These are phyloP conservation scores for Aquilaria sinensis DNA, from an alignment of 345 rosid species.

Conservation along the genomic window DNA sequence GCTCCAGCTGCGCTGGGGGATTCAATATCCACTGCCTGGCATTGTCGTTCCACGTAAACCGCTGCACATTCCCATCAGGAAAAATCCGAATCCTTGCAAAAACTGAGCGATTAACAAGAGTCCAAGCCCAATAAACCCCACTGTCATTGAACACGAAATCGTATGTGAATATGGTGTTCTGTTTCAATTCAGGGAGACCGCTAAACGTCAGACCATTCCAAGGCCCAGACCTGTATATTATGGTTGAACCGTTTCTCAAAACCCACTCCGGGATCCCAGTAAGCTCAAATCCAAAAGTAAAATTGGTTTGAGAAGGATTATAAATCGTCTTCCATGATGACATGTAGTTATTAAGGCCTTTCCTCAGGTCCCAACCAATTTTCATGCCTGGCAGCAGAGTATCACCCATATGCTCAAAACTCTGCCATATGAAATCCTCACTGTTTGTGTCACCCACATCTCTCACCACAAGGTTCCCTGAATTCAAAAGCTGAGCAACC, in stretches of 20 bases:
- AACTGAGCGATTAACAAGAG: constrained; percentile 10
- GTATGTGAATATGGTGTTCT: constrained; percentile 16
- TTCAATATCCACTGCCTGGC: constrained; percentile 14
- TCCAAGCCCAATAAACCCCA: constrained; percentile 29
- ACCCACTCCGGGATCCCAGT: constrained; percentile 12
- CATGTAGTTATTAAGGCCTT: constrained; percentile 13
- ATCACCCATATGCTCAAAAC: constrained; percentile 42
- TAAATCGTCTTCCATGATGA: constrained; percentile 34
- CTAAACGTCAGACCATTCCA: constrained; percentile 44
- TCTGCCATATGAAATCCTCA: constrained; percentile 32
- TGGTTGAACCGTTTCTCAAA: constrained; percentile 26
- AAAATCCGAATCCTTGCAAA: constrained; percentile 20
- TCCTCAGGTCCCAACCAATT: constrained; percentile 28
- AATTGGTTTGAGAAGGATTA: background rate
- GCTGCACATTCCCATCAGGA: constrained; percentile 19
- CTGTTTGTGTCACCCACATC: constrained; percentile 10
- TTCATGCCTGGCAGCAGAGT: constrained; percentile 45
- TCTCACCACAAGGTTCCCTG: constrained; percentile 37
- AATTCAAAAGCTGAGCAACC: constrained; percentile 27
- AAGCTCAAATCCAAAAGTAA: too few species aligned
- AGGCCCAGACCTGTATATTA: constrained; percentile 27
- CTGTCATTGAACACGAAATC: constrained; percentile 20
- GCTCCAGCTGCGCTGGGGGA: constrained; percentile 20
- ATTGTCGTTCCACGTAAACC: constrained; percentile 20
- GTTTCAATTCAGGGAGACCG: constrained; percentile 33